Conservation (phyloP, 2,329 filamentous ascomycete species). For the Nothopassalora personata region DNA sequence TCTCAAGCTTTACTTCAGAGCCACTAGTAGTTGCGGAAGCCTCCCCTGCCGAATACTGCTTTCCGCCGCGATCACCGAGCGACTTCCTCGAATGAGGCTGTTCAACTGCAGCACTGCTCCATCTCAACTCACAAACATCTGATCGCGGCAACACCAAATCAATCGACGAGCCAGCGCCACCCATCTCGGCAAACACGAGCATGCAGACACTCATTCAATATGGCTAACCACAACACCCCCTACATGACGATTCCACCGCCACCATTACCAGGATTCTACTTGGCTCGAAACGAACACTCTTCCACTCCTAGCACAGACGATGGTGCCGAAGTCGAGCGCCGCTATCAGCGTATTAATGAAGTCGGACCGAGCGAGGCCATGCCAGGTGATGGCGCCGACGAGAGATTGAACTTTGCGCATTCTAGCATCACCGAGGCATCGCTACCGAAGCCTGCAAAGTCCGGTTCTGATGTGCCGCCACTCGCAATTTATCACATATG, state of each 20-base stretch:
- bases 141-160: neutral
- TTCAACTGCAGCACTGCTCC: neutral
- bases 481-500: constrained; percentile 33
- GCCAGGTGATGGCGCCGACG: constrained; percentile 3
- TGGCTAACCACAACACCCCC: constrained; percentile 11
- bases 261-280: constrained; percentile 27
- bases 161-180: neutral
- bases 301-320: neutral
- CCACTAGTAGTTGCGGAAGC: neutral
- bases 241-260: constrained; percentile 24
- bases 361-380: neutral
- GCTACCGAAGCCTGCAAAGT: neutral
- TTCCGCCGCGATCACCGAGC: neutral
- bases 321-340: neutral
- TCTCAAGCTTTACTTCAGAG: neutral
- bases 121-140: neutral
- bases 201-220: constrained; percentile 13
- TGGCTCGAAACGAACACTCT: neutral
- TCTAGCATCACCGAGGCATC: neutral
- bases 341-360: neutral
- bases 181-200: constrained; percentile 5
- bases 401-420: neutral
- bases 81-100: neutral
- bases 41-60: neutral
- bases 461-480: constrained; percentile 17